Base-by-base conservation (phyloP, 768 basidiomycete genomes). In the Pleurotus giganteus region DNA sequence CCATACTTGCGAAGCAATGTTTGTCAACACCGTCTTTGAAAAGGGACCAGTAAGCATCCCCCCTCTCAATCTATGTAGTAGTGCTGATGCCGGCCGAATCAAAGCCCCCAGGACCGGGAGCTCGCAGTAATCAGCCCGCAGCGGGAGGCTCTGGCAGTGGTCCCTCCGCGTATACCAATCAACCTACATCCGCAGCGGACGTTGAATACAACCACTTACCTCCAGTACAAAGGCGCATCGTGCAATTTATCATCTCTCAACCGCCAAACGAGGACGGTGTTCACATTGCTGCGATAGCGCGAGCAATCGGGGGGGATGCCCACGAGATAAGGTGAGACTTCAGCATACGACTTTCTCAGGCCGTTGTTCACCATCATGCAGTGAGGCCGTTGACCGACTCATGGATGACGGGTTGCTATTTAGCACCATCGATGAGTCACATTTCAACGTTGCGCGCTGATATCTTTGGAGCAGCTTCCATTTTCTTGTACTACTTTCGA, bases 341-440 rank as follows among this genome's bases (percentile, higher is more conserved):
- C 29, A 2, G 12, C 32, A 31, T 26, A 19, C 36, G 19, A n/a
- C 4, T 5, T 4, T 41, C 21, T 37, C 28, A 13, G 42, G 31
- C 46, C 17, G 31, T n/a, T 55, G 57, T 43, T 61, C 24, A 37
- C 36, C 21, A n/a, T 9, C 29, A 28, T 36, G 28, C 57, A 91
- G 92, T 64, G 74, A 80, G 41, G 89, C 89, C 4, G 71, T 95
- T 59, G 90, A 94, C 60, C 68, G 71, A 49, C 76, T 98, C 50
- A 86, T 92, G 78, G 85, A 88, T 50, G 86, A 89, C 0, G 94
- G 94, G 0, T 71, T 81, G 58, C 77, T 95, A 54, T 98, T 81
- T 68, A 87, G 82, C 52, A 91, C 91, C 0, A 80, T 85, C 36
- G 88, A 94, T 62, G 91, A 94, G 58, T 87, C 81, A n/a, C 90